Base-by-base conservation (phyloP, 768 basidiomycete genomes). In the Vararia minispora region DNA sequence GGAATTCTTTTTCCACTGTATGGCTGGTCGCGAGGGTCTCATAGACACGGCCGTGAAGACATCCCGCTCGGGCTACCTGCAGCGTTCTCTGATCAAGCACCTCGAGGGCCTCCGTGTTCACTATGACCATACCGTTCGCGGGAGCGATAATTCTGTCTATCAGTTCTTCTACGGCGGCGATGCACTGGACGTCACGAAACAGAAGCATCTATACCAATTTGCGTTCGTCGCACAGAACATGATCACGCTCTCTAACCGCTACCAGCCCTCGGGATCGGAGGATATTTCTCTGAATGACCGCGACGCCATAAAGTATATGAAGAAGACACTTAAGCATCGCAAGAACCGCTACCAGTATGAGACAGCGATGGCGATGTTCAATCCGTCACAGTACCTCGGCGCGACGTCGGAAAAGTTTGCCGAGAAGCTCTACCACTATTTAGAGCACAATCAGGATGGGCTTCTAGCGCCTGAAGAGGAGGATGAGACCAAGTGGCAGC, bases 11-110 rank as follows among this genome's bases (percentile, higher is more conserved):
- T 99, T 99, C 71, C 95, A 99, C 63, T 98, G 95, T 56, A 99
- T 99, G 95, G 95, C 95, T 41, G 95, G 95, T 37, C 77, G 95
- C 50, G 95, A 99, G 65, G 95, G 95, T 54, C 72, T 99, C 27
- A 99, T 99, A 53, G 95, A 99, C 54, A 99, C 95, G 5, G 95
- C 95, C 26, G 94, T 99, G 57, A 99, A 99, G 65, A 99, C 95
- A 4, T 88, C 85, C 45, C 90, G 95, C 39, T 98, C 95, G 4
- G 95, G 95, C 14, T 99, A 99, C 59, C 74, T 99, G 14, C 95
- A 99, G 58, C 77, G 95, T 33, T 98, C 95, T 63, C 68, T 99
- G 48, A 92, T 99, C 68, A 99, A 99, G 60, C 95, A 99, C 58
- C 68, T 99, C 38, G 95, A 99, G 58, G 95, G 94, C 33, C 77